These are phyloP conservation scores for Pezicula rhizophila DNA, from an alignment of 2,329 filamentous ascomycete genomes.

Conservation along the genomic window DNA sequence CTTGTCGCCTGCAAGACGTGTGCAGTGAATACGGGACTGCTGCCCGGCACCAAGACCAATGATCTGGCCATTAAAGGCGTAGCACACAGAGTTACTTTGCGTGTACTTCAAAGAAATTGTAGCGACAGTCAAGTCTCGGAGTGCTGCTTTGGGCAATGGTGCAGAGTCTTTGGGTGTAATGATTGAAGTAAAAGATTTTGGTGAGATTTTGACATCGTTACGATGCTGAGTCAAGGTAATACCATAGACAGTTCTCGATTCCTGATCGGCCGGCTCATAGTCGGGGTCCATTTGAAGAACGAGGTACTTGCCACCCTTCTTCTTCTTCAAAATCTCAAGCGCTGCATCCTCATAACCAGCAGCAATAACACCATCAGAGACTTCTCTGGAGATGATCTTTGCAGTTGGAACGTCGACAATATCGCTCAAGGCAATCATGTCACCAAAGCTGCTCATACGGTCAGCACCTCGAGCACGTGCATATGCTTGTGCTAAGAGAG, in stretches of 20 bases:
- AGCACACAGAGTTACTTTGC: slow-evolving; percentile 98
- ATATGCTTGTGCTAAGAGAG: slow-evolving; percentile 86
- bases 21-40: slow-evolving; percentile 98
- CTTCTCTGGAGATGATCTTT: slow-evolving; percentile 96
- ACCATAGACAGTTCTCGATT: slow-evolving; percentile 85
- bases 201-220: slow-evolving; percentile 83
- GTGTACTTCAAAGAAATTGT: slow-evolving; percentile 99
- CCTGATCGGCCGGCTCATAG: slow-evolving; percentile 68
- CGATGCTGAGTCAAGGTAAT: slow-evolving; percentile 84
- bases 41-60: slow-evolving; percentile 93
- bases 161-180: slow-evolving; percentile 77
- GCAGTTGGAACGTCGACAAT: slow-evolving; percentile 87
- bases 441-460: slow-evolving; percentile 97
- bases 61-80: slow-evolving; percentile 88
- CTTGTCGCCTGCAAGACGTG: slow-evolving; percentile 93
- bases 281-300: slow-evolving; percentile 90
- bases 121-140: slow-evolving; percentile 86
- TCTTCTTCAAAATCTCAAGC: slow-evolving; percentile 88
- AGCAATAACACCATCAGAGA: slow-evolving; percentile 94
- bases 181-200: slow-evolving; percentile 77
- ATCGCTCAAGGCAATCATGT: slow-evolving; percentile 89
- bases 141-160: slow-evolving; percentile 70
- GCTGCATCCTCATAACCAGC: slow-evolving; percentile 81
- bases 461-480: slow-evolving; percentile 92
- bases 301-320: slow-evolving; percentile 96